Base-by-base conservation (phyloP, 2,329 filamentous ascomycete genomes). In the Scedosporium boydii region DNA sequence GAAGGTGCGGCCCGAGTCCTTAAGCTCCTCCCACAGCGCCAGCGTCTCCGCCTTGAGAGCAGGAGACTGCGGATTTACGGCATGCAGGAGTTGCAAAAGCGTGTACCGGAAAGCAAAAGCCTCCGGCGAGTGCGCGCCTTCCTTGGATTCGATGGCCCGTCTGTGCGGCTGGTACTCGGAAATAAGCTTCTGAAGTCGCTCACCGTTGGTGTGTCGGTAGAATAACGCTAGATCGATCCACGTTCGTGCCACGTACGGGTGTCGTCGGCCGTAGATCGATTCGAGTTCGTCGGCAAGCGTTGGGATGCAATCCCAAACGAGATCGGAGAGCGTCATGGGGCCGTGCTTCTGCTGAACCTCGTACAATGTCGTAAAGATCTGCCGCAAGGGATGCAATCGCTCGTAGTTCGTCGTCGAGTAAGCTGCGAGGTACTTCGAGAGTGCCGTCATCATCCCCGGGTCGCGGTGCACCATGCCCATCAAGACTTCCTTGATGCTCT, bases 321-420 rank as follows among this genome's bases (percentile, higher is more conserved):
- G 66, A 60, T 78, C 76, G 4, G 77, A 78, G n/a, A 78, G 67
- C 7, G 74, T 77, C 2, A 66, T 67, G 6, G 77, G 70, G 2
- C 77, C 77, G 63, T 78, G 76, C 51, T 77, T 78, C 63, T 78
- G 77, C 62, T 78, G 76, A 5, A 78, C 74, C 44, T 78, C 76
- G 65, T 78, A 78, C 26, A 78, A 63, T 48, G 75, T 75, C 14
- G 70, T 72, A 62, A 78, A 78, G 2, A 78, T 77, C 61, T 74
- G 74, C 6, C 77, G 74, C 18, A 78, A 69, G 1, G 77, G 77
- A 63, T 78, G 76, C 3, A 74, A 70, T 41, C 76, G 72, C 61
- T 78, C 77, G 29, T 77, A 70, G 65, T 78, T 76, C 1, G 76
- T 78, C 5, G 75, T 70, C 55, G 77, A 75, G 63, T 76, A 78